phyloP scores from a whole-genome alignment of 2,329 filamentous ascomycete species.

The Fusarium nygamai region DNA sequence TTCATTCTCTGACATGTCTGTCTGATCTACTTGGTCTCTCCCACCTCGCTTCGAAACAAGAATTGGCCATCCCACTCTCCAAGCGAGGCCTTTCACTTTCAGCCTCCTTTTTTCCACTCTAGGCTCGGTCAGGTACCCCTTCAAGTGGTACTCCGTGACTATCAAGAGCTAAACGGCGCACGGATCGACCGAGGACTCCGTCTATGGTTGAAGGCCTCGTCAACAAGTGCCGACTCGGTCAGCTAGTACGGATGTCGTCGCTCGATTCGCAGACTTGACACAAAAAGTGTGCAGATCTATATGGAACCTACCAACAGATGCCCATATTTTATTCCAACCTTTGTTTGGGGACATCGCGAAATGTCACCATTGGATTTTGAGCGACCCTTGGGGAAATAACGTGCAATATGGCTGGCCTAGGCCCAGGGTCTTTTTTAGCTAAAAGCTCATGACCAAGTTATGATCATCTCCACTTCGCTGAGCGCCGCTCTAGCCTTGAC shows the following conservation, averaged over 20 bases:
- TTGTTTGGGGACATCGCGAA: background rate
- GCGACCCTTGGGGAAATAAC: slow-evolving; percentile 8
- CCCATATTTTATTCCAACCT: slow-evolving; percentile 5
- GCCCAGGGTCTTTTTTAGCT: slow-evolving; percentile 21
- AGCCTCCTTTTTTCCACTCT: slow-evolving; percentile 29
- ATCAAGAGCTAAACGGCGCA: slow-evolving; percentile 27
- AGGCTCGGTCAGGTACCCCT: slow-evolving; percentile 27
- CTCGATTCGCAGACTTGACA: slow-evolving; percentile 13
- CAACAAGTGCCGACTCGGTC: slow-evolving; percentile 34
- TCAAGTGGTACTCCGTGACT: slow-evolving; percentile 26
- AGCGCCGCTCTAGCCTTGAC: slow-evolving; percentile 18
- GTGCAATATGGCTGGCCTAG: slow-evolving; percentile 25
- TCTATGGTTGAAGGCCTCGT: slow-evolving; percentile 11
- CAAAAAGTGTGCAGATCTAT: slow-evolving; percentile 2
- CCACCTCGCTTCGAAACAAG: slow-evolving; percentile 24
- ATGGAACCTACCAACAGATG: background rate
- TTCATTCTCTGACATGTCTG: background rate
- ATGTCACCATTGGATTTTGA: slow-evolving; percentile 32
- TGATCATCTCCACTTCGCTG: slow-evolving; percentile 26
- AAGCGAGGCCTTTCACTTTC: slow-evolving; percentile 30
- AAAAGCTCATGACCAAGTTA: background rate
- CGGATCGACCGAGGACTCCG: slow-evolving; percentile 28
- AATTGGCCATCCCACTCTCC: slow-evolving; percentile 21
- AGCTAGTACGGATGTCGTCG: slow-evolving; percentile 3
- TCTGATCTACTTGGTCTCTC: slow-evolving; percentile 2